Evolutionary conservation across 306 rosid genomes (phyloP).

Genomic region (Carpinus viminea): DNA sequence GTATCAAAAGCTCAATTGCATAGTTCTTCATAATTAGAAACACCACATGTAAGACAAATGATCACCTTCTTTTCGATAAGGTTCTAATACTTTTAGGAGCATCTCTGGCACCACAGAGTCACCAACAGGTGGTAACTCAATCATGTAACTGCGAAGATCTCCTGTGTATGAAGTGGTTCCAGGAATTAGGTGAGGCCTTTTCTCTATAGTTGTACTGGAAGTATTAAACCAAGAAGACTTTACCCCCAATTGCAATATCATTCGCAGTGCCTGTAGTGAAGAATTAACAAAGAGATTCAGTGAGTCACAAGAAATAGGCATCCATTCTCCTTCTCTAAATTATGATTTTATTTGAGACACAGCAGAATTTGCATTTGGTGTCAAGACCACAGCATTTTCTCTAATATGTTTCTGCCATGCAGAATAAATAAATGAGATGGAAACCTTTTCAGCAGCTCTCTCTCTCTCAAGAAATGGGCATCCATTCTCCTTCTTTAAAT

Average conservation of each 20-base stretch:
- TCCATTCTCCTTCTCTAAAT: neutral
- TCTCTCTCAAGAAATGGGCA: neutral
- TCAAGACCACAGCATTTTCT: neutral
- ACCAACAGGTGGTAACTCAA: slow-evolving; percentile 69
- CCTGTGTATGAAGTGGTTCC: slow-evolving; percentile 63
- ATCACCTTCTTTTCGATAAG: slow-evolving; percentile 88
- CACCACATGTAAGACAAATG: slow-evolving; percentile 21
- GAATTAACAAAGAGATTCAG: slow-evolving; percentile 23
- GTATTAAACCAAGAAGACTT: slow-evolving; percentile 96
- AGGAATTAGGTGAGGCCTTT: slow-evolving; percentile 79
- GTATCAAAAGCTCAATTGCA: slow-evolving; percentile 10
- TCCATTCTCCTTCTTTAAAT: neutral
- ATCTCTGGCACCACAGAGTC: slow-evolving; percentile 93
- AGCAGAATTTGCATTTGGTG: neutral
- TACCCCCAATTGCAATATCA: slow-evolving; percentile 94
- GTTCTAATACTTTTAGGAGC: slow-evolving; percentile 90
- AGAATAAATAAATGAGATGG: neutral
- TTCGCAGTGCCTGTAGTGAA: slow-evolving; percentile 74
- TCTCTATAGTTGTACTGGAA: slow-evolving; percentile 63
- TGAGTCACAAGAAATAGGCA: slow-evolving; percentile 4
- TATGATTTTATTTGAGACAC: neutral
- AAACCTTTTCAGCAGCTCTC: neutral
- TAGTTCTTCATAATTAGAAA: slow-evolving; percentile 28
- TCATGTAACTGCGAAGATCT: slow-evolving; percentile 87
- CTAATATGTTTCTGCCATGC: neutral